phyloP scores from a whole-genome alignment of 169 alveolate genomes.

The Babesia caballi region DNA sequence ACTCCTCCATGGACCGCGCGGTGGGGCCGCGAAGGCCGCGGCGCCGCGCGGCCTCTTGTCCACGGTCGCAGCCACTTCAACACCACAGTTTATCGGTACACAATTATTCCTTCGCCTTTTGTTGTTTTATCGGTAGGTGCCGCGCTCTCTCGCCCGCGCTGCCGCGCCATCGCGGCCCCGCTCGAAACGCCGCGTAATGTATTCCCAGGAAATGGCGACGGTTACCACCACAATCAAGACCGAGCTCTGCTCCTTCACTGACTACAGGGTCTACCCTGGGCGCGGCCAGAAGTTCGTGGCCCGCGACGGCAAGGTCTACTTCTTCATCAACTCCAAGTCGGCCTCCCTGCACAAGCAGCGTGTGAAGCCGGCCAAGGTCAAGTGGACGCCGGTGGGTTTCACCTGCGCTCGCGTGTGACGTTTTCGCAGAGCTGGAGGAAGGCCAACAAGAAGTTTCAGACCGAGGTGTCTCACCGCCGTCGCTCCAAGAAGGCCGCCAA shows the following conservation, averaged over 20 bases:
- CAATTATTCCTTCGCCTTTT: not conserved
- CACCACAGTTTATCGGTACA: no score
- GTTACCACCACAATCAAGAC: slow-evolving; percentile 89
- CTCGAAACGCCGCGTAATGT: not conserved
- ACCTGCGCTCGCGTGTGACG: not conserved
- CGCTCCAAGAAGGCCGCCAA: slow-evolving; percentile 85
- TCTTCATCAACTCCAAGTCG: slow-evolving; percentile 87
- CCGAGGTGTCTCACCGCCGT: slow-evolving; percentile 69
- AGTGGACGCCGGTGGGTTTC: slow-evolving; percentile 89
- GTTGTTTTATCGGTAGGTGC: slow-evolving; percentile 7
- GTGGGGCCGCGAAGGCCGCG: no score
- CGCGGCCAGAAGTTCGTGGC: slow-evolving; percentile 94
- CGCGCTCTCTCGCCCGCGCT: not conserved
- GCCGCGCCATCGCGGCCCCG: not conserved
- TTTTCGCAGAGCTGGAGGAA: slow-evolving; percentile 90
- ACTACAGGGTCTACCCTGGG: slow-evolving; percentile 97
- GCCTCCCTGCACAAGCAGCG: slow-evolving; percentile 89
- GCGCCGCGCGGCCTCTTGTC: no score
- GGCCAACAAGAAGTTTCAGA: slow-evolving; percentile 90
- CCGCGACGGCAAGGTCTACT: slow-evolving; percentile 93
- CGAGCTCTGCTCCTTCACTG: slow-evolving; percentile 94
- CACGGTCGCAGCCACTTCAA: no score
- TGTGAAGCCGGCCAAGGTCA: slow-evolving; percentile 93
- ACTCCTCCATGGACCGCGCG: not conserved
- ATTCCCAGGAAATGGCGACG: slow-evolving; percentile 71